These are phyloP conservation scores for Kwoniella botswanensis DNA, from an alignment of 768 basidiomycete genomes.

Conservation along the genomic window DNA sequence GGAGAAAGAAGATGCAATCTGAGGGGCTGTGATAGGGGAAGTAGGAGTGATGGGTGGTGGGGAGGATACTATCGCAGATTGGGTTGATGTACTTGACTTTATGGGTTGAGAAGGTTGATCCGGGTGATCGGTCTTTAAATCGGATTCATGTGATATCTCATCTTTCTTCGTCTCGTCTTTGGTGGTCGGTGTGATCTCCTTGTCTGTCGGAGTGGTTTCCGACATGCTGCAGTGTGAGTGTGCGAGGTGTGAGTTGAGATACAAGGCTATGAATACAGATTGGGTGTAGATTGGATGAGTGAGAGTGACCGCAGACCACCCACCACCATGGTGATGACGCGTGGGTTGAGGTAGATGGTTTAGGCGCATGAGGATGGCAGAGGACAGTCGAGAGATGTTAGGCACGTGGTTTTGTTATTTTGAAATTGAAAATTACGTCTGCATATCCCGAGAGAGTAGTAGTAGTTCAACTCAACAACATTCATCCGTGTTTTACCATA, in stretches of 20 bases:
- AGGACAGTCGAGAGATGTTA: too few species aligned
- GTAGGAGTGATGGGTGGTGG: conserved; percentile 1
- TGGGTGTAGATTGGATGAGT: not conserved
- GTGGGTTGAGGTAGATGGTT: too few species aligned
- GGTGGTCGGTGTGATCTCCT: not conserved
- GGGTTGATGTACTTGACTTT: not conserved
- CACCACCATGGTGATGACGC: not conserved
- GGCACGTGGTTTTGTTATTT: too few species aligned
- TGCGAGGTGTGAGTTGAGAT: not conserved
- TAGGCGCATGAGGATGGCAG: too few species aligned
- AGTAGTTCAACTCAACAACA: not conserved
- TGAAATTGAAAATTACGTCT: not conserved
- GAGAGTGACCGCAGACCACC: not conserved
- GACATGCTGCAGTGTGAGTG: not conserved
- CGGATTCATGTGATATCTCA: not conserved
- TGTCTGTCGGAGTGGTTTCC: not conserved
- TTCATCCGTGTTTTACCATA: not conserved
- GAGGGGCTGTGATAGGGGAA: not conserved
- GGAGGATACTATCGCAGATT: not conserved
- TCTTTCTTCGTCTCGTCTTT: not conserved
- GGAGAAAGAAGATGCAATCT: not conserved
- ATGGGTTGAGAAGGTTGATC: not conserved
- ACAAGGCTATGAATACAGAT: not conserved
- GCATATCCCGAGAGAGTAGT: not conserved
- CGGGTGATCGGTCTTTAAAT: not conserved